These are phyloP conservation scores for Boletus reticulatus DNA, from an alignment of 768 basidiomycete species.

Conservation along the genomic window DNA sequence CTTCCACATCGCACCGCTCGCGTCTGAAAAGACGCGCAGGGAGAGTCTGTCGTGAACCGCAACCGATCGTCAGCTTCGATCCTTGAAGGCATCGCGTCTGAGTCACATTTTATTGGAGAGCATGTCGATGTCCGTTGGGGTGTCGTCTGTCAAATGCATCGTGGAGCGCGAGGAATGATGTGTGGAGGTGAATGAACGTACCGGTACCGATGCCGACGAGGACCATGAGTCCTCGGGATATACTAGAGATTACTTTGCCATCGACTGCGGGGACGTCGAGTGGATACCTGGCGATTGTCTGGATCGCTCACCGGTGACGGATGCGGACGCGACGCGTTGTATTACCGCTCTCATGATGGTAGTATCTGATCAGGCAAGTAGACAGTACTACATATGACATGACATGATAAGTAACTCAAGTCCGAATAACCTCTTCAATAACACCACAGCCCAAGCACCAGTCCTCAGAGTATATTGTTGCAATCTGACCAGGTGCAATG, in stretches of 20 bases:
- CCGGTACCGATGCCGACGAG: conserved; percentile 87
- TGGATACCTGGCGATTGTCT: background rate
- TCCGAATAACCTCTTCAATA: conserved; percentile 40
- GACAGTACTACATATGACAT: background rate
- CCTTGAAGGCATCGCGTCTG: background rate
- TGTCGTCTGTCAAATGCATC: conserved; percentile 61
- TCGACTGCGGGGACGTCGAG: conserved; percentile 57
- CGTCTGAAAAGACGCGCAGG: conserved; percentile 70
- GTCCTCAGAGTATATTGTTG: conserved; percentile 65
- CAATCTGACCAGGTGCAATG: conserved; percentile 79
- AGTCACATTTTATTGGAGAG: conserved; percentile 84
- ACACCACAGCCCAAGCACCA: conserved; percentile 86
- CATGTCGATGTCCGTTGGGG: conserved; percentile 61
- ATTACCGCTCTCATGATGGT: conserved; percentile 76
- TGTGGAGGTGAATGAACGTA: conserved; percentile 27
- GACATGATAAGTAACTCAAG: background rate
- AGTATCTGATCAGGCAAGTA: background rate
- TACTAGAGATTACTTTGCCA: conserved; percentile 72
- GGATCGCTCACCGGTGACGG: conserved; percentile 64
- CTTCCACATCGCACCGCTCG: conserved; percentile 77
- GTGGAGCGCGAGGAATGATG: background rate
- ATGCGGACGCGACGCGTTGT: conserved; percentile 80
- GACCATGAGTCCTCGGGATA: conserved; percentile 84
- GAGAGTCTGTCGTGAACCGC: conserved; percentile 47
- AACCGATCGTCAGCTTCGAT: conserved; percentile 1